Base-by-base conservation (phyloP, 768 basidiomycete genomes). In the Tricholoma flavovirens region DNA sequence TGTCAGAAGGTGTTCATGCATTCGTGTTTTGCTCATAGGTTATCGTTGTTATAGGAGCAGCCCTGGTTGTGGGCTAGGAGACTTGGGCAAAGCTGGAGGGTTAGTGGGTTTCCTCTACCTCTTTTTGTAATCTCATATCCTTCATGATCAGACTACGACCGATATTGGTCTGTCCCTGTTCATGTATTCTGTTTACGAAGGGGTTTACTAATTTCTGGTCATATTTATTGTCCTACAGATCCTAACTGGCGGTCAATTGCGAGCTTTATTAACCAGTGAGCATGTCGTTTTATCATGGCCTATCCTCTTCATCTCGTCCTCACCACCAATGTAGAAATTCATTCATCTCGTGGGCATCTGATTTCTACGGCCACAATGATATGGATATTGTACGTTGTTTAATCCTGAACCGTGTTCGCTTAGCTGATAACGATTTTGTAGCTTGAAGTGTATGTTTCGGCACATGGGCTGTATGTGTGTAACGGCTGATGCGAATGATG, bases 81-180 rank as follows among this genome's bases (percentile, higher is more conserved):
- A 73, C 71, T 51, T 84, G 86, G 85, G 83, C 86, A 87, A 59
- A 85, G 83, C 64, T 87, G 86, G 86, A 71, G 86, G 68, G 83
- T 83, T 62, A 49, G 76, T 43, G 29, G 14, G 36, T 26, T 55
- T n/a, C 9, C n/a, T 32, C 40, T 15, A 1, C 17, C 17, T 7
- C 19, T 22, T 17, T 14, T 8, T 26, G 11, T 36, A 22, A 22
- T 48, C 46, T 3, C 32, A 43, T 26, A 26, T 17, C 35, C 26
- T 33, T 35, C 51, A 22, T 50, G 17, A n/a, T 15, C 22, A 84
- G 83, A 80, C 80, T 8, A 84, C 79, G 2, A 71, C 67, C 49
- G 79, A 83, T 64, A 82, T 83, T 49, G 71, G 66, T 32, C 6
- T 5, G 38, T 43, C 24, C 19, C 10, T 14, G 36, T 21, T 10